Evolutionary conservation across 257 asterid genomes (phyloP), one percentile per base, ranked within the genome.

Genomic region (Nicotiana obtusifolia): DNA sequence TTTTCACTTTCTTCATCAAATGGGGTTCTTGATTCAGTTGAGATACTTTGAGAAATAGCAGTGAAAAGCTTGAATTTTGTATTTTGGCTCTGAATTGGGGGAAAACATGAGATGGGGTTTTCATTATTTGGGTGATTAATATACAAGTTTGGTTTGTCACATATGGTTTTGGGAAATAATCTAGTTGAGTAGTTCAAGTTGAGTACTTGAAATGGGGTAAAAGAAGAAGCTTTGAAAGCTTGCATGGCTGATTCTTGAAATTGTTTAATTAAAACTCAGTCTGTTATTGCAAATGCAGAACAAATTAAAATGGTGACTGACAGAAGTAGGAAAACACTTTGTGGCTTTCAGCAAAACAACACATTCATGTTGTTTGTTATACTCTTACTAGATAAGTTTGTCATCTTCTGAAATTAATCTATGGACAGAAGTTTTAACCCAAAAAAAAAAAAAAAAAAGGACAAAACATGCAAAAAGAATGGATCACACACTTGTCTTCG

Each of bases 161-260:
- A 26, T 65, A 10, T 59, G 62, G 57, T 2, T 15, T 17, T 77
- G 24, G 81, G 49, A 30, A 77, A 65, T 62, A 54, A 35, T 19
- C 73, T 33, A 11, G 76, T 47, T 10, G 85, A 57, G 81, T 56
- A 57, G 81, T 56, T 76, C 81, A 60, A 59, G 65, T 77, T 37
- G 75, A 61, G 69, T 19, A 41, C 49, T 8, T 57, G 82, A 66
- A 75, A 80, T 41, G 82, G 75, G 15, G 89, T 69, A 60, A 89
- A 76, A 22, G 86, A 30, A 41, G 89, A 85, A 82, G 90, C 89
- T 82, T 64, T 84, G 66, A 93, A 83, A 86, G 90, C 91, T 85
- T 89, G 91, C 97, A 93, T 91, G 90, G 83, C 86, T 10, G 87
- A 15, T 5, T 15, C 10, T 14, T 17, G 35, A 71, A 47, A 14